phyloP scores from a whole-genome alignment of 371 early-diverging fungal species.

The Mortierella sp. region DNA sequence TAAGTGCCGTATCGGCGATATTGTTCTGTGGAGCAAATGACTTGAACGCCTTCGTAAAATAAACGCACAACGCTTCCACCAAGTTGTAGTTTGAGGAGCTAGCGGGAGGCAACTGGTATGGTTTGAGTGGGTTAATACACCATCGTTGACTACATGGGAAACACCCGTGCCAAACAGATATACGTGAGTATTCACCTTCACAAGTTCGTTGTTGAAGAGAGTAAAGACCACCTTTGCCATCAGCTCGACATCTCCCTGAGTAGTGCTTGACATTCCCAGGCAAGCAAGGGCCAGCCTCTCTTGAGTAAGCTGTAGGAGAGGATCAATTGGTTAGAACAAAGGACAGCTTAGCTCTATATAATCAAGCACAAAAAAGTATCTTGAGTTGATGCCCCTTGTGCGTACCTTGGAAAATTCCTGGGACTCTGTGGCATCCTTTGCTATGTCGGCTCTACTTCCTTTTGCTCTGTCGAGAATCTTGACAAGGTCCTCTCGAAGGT shows the following conservation, averaged over 20 bases:
- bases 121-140: background rate
- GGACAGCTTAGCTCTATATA: no score
- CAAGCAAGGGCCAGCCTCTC: constrained; percentile 28
- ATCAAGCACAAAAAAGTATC: no score
- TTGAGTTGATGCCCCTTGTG: no score
- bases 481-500: constrained; percentile 18
- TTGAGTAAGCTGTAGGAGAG: constrained; percentile 17
- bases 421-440: constrained; percentile 7
- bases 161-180: background rate
- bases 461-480: constrained; percentile 24
- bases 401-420: constrained; percentile 31
- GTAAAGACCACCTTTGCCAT: constrained; percentile 36
- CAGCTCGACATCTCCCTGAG: constrained; percentile 20
- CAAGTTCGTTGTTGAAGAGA: constrained; percentile 40
- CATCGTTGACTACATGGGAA: background rate
- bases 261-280: constrained; percentile 4
- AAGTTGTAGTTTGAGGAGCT: background rate
- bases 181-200: constrained; percentile 30
- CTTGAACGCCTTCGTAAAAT: constrained; percentile 28
- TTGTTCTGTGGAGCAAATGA: background rate
- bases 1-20: background rate
- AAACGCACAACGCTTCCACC: constrained; percentile 24
- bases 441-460: background rate
- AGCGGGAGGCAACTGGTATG: constrained; percentile 9
- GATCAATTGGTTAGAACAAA: background rate